Evolutionary conservation across 2,329 filamentous ascomycete genomes (phyloP), one percentile per base, ranked within the genome.

Genomic region (Myotisia sp.): DNA sequence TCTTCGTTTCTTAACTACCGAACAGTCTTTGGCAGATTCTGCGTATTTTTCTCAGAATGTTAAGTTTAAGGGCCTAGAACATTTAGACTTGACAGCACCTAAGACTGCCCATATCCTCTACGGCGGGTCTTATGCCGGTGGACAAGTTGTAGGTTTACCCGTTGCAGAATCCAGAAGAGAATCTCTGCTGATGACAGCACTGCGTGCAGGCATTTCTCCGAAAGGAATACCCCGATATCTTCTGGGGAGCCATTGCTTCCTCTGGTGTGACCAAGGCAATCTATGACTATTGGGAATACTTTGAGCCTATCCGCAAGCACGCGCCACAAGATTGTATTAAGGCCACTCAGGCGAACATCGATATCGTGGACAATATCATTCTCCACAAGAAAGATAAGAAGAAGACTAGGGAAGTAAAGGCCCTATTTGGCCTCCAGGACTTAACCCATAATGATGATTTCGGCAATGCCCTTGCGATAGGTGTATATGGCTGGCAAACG

Each of bases 41-140:
- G 80, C 74, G 2, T 92, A 82, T 55, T 92, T 92, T 56, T 80
- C 82, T 0, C 58, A 71, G 40, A 69, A 90, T 43, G 66, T 85
- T 26, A 62, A 72, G 33, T 85, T 86, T 40, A 64, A 71, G 0
- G 81, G 81, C 0, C 56, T 85, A 4, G 75, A 81, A 48, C 56
- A 80, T 41, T 48, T 68, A 16, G 68, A 84, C 42, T 57, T 90
- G 23, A 82, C 71, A 0, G 70, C 80, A 0, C 60, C 70, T 1
- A 65, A 62, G 2, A 74, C 73, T 0, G 71, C 83, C 0, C 90
- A 77, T 59, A 76, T 92, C 38, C 73, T 74, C 0, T 92, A 92
- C 41, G 84, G 84, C 2, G 83, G 83, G 1, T 85, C 79, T 0
- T 92, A 92, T 48, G 80, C 83, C 0, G 84, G 84, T 2, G 77